Percentiles rank a stretch among this genome's conserved stretches.
These are phyloP conservation scores for Pochonia chlamydosporia DNA, from an alignment of 2,329 filamentous ascomycete genomes.

Conservation along the genomic window DNA sequence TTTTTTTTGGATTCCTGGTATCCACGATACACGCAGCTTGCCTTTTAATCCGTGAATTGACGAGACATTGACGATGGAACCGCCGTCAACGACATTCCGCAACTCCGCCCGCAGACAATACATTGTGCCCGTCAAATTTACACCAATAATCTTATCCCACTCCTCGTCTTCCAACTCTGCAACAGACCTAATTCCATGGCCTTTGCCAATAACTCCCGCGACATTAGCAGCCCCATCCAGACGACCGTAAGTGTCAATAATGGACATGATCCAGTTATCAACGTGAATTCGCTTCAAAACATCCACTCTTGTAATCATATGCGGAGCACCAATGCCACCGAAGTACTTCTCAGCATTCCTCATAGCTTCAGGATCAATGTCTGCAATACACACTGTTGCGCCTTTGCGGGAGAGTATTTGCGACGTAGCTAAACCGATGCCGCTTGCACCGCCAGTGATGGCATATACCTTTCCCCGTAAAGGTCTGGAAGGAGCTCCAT, in stretches of 20 bases:
- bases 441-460: slow-evolving; percentile 26
- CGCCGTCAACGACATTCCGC: slow-evolving; percentile 38
- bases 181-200: slow-evolving; percentile 31
- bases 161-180: slow-evolving; percentile 38
- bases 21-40: slow-evolving; percentile 2
- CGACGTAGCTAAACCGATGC: slow-evolving; percentile 36
- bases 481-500: neutral
- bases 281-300: slow-evolving; percentile 41
- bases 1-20: neutral
- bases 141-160: slow-evolving; percentile 38
- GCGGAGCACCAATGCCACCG: slow-evolving; percentile 14
- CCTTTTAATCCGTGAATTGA: slow-evolving; percentile 41
- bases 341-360: slow-evolving; percentile 25
- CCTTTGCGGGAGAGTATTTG: slow-evolving; percentile 29
- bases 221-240: slow-evolving; percentile 49
- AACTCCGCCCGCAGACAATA: slow-evolving; percentile 41
- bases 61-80: slow-evolving; percentile 53
- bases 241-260: slow-evolving; percentile 39
- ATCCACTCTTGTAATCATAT: slow-evolving; percentile 35
- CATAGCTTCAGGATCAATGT: slow-evolving; percentile 28
- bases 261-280: slow-evolving; percentile 40
- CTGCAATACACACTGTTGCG: slow-evolving; percentile 30
- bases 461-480: slow-evolving; percentile 20
- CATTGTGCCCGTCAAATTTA: slow-evolving; percentile 44
- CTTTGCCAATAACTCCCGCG: slow-evolving; percentile 42